Evolutionary conservation across 2,329 filamentous ascomycete species (phyloP), one percentile per base, ranked within the genome.

Genomic region (Alternaria incomplexa): DNA sequence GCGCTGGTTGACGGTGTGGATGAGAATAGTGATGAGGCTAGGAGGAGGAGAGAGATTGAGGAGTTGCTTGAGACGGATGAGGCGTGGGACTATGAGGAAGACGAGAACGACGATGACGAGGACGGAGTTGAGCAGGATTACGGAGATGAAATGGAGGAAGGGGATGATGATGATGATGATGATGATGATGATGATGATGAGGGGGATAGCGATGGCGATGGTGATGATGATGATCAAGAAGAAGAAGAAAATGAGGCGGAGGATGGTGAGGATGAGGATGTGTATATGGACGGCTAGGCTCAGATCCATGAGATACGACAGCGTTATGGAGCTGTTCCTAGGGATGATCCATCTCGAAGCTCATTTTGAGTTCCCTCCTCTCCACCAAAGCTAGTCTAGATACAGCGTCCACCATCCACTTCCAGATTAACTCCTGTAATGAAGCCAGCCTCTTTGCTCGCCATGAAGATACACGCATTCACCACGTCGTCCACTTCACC

Each of bases 401-500:
- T 79, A 63, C 78, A 77, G 30, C 77, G 68, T 7, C 79, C 79
- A 45, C 79, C 79, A 68, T 81, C 79, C 3, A 81, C 79, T 36
- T 80, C 77, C 22, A 81, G 57, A 54, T 81, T 81, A 5, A 86
- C 74, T 2, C 88, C 88, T 1, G 87, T 90, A 5, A 90, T 84
- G 71, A 90, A 90, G 36, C 79, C 82, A 3, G 87, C 85, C 64
- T 88, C 86, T 48, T 86, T 83, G 36, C 86, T 88, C 4, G 83
- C 87, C 58, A 90, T 78, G 66, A 88, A 90, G 12, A 86, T 70
- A 6, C 83, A 86, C 1, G 86, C 82, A 72, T 87, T 83, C 0
- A 87, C 85, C 6, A 89, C 85, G 74, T 90, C 88, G 79, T 85
- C 86, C 0, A 86, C 85, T 71, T 86, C 84, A 0, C 87, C 87